Percentiles rank a stretch among this genome's conserved stretches.
These are phyloP conservation scores for Scheffersomyces coipomensis DNA, from an alignment of 805 yeast species.

Conservation along the genomic window DNA sequence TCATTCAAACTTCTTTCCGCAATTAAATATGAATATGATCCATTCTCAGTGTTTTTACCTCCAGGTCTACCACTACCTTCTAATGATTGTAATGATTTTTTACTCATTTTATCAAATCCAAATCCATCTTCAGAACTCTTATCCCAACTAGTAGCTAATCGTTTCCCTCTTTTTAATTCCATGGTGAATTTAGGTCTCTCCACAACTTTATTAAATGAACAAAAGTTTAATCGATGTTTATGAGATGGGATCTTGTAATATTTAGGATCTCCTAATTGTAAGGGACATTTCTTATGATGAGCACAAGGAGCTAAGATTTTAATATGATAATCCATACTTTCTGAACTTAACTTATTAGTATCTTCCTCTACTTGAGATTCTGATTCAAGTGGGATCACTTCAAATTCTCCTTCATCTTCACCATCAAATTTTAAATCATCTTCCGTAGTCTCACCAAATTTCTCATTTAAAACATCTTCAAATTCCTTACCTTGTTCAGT, in stretches of 20 bases:
- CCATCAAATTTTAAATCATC: conserved; percentile 50
- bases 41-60: conserved; percentile 67
- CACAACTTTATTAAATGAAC: conserved; percentile 70
- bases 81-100: conserved; percentile 29
- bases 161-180: conserved; percentile 82
- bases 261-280: conserved; percentile 75
- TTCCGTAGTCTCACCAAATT: conserved; percentile 41
- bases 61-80: conserved; percentile 79
- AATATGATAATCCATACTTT: conserved; percentile 49
- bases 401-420: conserved; percentile 33
- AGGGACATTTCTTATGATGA: conserved; percentile 83
- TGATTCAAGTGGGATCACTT: conserved; percentile 19
- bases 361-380: conserved; percentile 5
- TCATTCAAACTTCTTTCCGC: conserved; percentile 58
- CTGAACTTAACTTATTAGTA: conserved; percentile 9
- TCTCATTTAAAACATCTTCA: conserved; percentile 30
- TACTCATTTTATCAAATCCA: conserved; percentile 44
- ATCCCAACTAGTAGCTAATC: conserved; percentile 72
- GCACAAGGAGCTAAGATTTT: conserved; percentile 85
- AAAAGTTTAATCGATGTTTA: conserved; percentile 62
- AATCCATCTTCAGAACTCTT: conserved; percentile 50
- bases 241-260: conserved; percentile 59
- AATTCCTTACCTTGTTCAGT: conserved; percentile 19
- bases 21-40: conserved; percentile 73
- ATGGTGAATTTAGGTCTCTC: conserved; percentile 75